Evolutionary conservation across 441 rosid species (phyloP).

Genomic region (Viola pubescens): DNA sequence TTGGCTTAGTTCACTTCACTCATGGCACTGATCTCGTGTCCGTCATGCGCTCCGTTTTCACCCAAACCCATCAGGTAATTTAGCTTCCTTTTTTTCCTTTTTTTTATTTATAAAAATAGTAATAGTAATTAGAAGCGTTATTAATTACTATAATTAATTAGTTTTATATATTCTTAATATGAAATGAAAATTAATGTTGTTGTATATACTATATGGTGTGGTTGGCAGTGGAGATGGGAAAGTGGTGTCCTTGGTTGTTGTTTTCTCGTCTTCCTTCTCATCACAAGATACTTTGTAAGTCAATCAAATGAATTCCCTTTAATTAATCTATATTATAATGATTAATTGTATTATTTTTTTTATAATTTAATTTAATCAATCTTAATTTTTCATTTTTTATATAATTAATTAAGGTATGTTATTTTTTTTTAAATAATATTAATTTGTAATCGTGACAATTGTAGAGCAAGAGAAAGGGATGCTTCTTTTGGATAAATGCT

Average conservation of each 20-base stretch:
- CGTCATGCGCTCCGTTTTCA: constrained; percentile 65
- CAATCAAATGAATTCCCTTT: not conserved
- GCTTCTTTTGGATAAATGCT: constrained; percentile 80
- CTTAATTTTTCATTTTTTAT: not conserved
- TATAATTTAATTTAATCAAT: not conserved
- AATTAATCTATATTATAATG: too few relatives aligned
- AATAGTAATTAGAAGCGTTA: not conserved
- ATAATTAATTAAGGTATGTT: not conserved
- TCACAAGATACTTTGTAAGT: constrained; percentile 60
- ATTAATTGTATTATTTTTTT: too few relatives aligned
- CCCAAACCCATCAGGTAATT: constrained; percentile 60
- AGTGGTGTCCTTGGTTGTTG: constrained; percentile 64
- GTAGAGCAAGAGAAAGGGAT: constrained; percentile 60
- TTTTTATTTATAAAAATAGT: too few relatives aligned
- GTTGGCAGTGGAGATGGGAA: constrained; percentile 91
- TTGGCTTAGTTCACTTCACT: constrained; percentile 70
- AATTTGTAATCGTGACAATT: not conserved
- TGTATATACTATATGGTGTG: not conserved
- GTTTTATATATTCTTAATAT: not conserved
- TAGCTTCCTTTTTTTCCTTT: not conserved
- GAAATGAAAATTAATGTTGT: not conserved
- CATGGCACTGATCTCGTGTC: constrained; percentile 59
- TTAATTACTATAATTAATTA: not conserved
- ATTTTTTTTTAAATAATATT: not conserved
- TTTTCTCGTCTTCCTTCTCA: constrained; percentile 65